These are phyloP conservation scores for Dillenia turbinata DNA, from an alignment of 164 flowering plant species.

Conservation along the genomic window DNA sequence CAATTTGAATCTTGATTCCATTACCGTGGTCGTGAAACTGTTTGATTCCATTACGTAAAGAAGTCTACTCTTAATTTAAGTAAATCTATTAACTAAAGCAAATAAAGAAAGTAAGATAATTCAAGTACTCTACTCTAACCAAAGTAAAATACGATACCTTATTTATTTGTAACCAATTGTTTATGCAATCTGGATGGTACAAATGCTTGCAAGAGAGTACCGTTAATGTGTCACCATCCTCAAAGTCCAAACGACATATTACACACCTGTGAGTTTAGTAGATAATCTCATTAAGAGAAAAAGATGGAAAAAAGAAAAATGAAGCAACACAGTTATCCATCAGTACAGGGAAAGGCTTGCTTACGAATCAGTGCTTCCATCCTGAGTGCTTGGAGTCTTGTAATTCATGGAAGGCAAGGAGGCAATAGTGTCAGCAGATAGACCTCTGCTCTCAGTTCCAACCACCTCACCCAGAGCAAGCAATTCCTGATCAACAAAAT, in stretches of 20 bases:
- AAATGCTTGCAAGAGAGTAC: slow-evolving; percentile 80
- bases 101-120: background rate
- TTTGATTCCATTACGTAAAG: no score
- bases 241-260: slow-evolving; percentile 75
- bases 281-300: background rate
- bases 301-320: background rate
- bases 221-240: slow-evolving; percentile 45
- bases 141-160: slow-evolving; percentile 36
- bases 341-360: slow-evolving; percentile 6
- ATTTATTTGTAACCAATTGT: slow-evolving; percentile 86
- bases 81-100: background rate
- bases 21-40: no score
- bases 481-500: slow-evolving; percentile 55
- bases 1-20: no score
- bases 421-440: slow-evolving; percentile 72
- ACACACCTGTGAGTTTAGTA: slow-evolving; percentile 60
- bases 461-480: slow-evolving; percentile 88
- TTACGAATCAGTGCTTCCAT: slow-evolving; percentile 77
- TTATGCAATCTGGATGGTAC: slow-evolving; percentile 85
- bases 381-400: slow-evolving; percentile 45
- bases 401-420: slow-evolving; percentile 67
- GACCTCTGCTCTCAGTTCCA: slow-evolving; percentile 94
- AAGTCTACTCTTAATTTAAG: no score
- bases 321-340: no score
- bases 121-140: background rate